These are phyloP conservation scores for Acmispon strigosus DNA, from an alignment of 306 rosid species.

Conservation along the genomic window DNA sequence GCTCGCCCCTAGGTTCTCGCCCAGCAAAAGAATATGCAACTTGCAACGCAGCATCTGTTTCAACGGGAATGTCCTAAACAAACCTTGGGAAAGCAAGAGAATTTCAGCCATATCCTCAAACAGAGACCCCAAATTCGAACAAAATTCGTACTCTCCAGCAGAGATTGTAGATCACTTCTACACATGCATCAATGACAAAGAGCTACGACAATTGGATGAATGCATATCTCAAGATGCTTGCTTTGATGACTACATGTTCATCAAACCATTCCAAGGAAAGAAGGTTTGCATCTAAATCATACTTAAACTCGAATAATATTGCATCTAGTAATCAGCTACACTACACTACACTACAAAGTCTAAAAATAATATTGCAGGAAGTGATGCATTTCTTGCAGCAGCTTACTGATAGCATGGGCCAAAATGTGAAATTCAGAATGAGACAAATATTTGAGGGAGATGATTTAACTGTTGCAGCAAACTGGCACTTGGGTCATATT, in stretches of 20 bases:
- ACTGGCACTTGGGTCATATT: conserved; percentile 71
- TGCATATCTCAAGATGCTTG: conserved; percentile 46
- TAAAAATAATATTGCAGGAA: conserved; percentile 43
- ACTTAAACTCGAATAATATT: not conserved
- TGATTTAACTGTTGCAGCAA: conserved; percentile 46
- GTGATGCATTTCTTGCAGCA: conserved; percentile 45
- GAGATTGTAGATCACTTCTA: conserved; percentile 41
- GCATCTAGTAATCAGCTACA: not conserved
- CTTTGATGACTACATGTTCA: conserved; percentile 59
- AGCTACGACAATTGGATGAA: conserved; percentile 31
- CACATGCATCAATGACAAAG: conserved; percentile 55
- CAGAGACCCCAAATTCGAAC: not conserved
- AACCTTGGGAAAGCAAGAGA: not conserved
- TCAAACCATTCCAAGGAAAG: conserved; percentile 61
- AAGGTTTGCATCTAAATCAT: conserved; percentile 32
- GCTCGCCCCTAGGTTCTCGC: not conserved
- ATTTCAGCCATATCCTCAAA: conserved; percentile 21
- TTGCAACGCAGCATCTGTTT: conserved; percentile 8
- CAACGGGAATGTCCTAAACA: conserved; percentile 11
- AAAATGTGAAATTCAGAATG: conserved; percentile 56
- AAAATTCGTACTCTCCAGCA: conserved; percentile 33
- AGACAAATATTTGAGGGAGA: conserved; percentile 46
- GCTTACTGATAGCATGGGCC: conserved; percentile 61
- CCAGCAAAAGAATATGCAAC: conserved; percentile 18
- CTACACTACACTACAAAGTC: not conserved